Conservation (phyloP, 2,329 filamentous ascomycete genomes). For the Colletotrichum kahawae region DNA sequence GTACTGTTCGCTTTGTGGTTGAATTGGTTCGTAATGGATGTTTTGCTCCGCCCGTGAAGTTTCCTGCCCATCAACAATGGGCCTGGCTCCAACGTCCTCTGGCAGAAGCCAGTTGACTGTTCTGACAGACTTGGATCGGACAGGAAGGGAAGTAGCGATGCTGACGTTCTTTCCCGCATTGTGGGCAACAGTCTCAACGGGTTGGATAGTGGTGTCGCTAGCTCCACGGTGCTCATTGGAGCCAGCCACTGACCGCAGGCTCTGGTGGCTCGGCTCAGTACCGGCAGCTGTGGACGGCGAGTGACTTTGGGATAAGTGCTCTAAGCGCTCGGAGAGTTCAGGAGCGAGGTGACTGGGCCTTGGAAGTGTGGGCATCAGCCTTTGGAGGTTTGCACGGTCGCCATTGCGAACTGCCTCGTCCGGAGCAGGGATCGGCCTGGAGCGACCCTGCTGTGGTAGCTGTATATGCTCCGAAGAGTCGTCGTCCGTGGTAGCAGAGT, state of each 20-base stretch:
- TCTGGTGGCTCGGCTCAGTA: slow-evolving; percentile 29
- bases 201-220: slow-evolving; percentile 30
- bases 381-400: neutral
- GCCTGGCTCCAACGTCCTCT: neutral
- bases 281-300: slow-evolving; percentile 15
- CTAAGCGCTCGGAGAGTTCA: neutral
- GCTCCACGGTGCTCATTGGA: slow-evolving; percentile 20
- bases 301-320: neutral
- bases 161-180: neutral
- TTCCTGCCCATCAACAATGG: neutral
- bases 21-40: neutral
- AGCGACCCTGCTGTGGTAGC: neutral
- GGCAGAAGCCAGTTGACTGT: slow-evolving; percentile 16
- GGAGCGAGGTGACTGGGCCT: neutral
- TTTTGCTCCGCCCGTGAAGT: neutral
- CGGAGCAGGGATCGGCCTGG: neutral
- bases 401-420: neutral
- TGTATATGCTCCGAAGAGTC: neutral
- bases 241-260: slow-evolving; percentile 30
- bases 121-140: neutral
- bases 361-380: neutral
- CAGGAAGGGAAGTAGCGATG: neutral
- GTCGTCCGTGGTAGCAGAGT: neutral
- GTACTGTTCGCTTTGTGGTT: neutral
- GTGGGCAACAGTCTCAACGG: slow-evolving; percentile 15